These are phyloP conservation scores for Batkoa obscura DNA, from an alignment of 371 early-diverging fungal genomes.

Conservation along the genomic window DNA sequence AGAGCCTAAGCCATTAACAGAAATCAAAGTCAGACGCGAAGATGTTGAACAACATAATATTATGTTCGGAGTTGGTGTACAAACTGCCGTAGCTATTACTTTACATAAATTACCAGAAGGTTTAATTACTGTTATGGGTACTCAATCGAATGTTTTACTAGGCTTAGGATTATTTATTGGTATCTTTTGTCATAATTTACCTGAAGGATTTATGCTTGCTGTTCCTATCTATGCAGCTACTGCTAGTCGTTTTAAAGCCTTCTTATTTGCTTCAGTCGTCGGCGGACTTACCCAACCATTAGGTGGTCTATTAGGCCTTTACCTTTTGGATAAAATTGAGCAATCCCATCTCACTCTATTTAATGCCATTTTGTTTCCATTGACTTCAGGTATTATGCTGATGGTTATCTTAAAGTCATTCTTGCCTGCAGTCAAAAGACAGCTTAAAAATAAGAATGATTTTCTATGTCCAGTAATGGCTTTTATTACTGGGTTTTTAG, in stretches of 20 bases:
- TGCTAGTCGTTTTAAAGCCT: conserved; percentile 29
- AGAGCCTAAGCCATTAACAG: background rate
- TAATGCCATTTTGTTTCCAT: conserved; percentile 26
- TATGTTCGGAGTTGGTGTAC: conserved; percentile 49
- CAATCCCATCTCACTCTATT: conserved; percentile 19
- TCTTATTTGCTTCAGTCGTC: conserved; percentile 34
- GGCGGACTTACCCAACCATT: conserved; percentile 47
- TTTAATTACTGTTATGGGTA: conserved; percentile 49
- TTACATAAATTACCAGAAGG: conserved; percentile 72
- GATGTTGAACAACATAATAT: background rate
- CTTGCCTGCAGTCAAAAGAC: background rate
- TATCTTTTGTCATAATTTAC: conserved; percentile 58
- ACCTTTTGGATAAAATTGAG: conserved; percentile 13
- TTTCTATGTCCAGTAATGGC: too few relatives aligned
- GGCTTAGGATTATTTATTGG: conserved; percentile 52
- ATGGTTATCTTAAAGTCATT: conserved; percentile 21
- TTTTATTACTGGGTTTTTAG: too few relatives aligned
- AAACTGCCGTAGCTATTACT: conserved; percentile 59
- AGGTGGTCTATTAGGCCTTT: conserved; percentile 34
- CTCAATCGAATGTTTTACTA: conserved; percentile 33
- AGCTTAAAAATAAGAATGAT: too few relatives aligned
- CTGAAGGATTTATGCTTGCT: conserved; percentile 61
- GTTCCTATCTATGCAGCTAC: conserved; percentile 50
- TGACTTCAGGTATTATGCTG: conserved; percentile 50
- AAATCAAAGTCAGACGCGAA: background rate